Conservation (phyloP, 192 early-diverging fungal species). For the Linnemannia schmuckeri region DNA sequence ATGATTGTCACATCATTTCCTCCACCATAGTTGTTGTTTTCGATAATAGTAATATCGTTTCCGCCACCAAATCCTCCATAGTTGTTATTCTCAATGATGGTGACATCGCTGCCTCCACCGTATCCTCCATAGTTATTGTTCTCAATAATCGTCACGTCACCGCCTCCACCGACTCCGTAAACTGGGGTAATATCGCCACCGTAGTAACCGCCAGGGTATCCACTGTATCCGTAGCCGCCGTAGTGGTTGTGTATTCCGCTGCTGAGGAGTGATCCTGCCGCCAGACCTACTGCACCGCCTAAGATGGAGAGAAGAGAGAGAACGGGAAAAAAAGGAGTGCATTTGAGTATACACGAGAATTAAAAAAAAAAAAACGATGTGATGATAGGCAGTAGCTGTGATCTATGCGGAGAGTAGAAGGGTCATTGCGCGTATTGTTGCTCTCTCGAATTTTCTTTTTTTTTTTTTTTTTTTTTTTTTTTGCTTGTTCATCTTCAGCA, state of each 20-base stretch:
- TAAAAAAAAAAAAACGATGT: background rate
- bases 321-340: background rate
- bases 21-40: background rate
- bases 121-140: conserved; percentile 3
- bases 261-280: conserved; percentile 1
- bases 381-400: background rate
- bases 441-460: background rate
- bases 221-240: background rate
- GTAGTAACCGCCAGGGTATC: conserved; percentile 11
- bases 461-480: background rate
- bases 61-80: conserved; percentile 5
- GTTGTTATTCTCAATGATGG: background rate
- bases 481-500: background rate
- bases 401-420: background rate
- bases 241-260: background rate
- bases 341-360: no score
- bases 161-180: conserved; percentile 6
- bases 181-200: background rate
- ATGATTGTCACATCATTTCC: background rate
- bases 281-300: background rate
- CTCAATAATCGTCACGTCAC: background rate
- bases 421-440: background rate
- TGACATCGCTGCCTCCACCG: background rate
- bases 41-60: background rate
- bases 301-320: background rate